Percentiles rank a stretch among this genome's conserved stretches.
Conservation (phyloP, 257 asterid genomes). For the Solanum neorickii region DNA sequence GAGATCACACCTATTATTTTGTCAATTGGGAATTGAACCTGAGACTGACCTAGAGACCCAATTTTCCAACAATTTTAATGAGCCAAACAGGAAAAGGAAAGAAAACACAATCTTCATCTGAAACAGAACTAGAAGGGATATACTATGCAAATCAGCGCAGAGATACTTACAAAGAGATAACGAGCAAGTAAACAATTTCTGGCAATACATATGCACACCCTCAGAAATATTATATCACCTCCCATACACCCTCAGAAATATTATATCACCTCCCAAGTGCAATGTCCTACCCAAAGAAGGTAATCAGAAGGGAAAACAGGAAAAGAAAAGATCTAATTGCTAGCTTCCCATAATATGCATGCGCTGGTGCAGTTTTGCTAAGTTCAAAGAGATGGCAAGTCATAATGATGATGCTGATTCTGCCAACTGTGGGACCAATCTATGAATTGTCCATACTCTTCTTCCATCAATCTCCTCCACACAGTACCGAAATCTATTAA, state of each 20-base stretch:
- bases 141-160: neutral
- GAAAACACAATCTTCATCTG: neutral
- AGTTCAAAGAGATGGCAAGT: neutral
- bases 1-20: neutral
- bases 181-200: neutral
- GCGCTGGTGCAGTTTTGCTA: neutral
- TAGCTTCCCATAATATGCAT: neutral
- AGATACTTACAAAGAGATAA: neutral
- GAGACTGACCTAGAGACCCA: neutral
- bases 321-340: neutral
- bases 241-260: neutral
- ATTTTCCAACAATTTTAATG: neutral
- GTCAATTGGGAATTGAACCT: neutral
- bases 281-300: neutral
- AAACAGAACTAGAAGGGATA: neutral
- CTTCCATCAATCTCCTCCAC: slow-evolving; percentile 26
- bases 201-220: neutral
- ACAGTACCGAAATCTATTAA: slow-evolving; percentile 37
- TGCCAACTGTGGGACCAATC: slow-evolving; percentile 50
- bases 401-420: slow-evolving; percentile 25
- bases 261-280: neutral
- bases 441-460: slow-evolving; percentile 40
- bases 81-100: neutral
- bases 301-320: neutral
- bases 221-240: neutral